These are phyloP conservation scores for Rhodomyrtus psidioides DNA, from an alignment of 441 rosid genomes.

Conservation along the genomic window DNA sequence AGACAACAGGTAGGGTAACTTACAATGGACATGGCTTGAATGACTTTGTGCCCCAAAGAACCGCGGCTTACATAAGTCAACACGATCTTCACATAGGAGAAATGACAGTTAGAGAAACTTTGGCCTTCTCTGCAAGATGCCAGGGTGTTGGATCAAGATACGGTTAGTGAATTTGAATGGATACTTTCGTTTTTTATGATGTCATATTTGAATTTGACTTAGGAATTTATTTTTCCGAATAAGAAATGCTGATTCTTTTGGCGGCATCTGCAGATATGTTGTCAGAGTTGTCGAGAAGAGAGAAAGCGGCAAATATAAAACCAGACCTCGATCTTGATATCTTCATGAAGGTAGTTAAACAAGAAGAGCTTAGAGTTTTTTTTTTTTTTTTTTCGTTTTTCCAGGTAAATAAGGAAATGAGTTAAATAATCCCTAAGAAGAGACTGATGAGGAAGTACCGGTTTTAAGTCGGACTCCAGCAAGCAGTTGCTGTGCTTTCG, in stretches of 20 bases:
- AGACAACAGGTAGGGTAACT: background rate
- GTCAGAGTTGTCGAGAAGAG: background rate
- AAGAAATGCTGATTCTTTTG: background rate
- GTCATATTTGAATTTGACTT: background rate
- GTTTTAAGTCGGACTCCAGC: background rate
- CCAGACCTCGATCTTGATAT: background rate
- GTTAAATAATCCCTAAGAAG: background rate
- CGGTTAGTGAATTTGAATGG: background rate
- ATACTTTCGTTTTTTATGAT: background rate
- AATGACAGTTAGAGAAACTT: background rate
- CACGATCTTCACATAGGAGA: background rate
- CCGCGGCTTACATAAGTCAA: background rate
- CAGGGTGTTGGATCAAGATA: background rate
- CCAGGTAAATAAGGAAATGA: background rate
- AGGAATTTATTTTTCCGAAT: background rate
- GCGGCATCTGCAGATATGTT: background rate
- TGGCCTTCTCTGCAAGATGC: background rate
- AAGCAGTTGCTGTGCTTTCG: background rate
- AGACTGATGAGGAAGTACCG: background rate
- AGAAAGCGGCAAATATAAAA: background rate
- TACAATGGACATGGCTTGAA: background rate
- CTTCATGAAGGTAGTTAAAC: background rate
- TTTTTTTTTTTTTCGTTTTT: background rate
- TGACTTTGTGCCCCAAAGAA: background rate
- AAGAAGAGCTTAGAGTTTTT: background rate